Evolutionary conservation across 352 stramenopile species (phyloP).

Genomic region (Phytopythium aichiense): DNA sequence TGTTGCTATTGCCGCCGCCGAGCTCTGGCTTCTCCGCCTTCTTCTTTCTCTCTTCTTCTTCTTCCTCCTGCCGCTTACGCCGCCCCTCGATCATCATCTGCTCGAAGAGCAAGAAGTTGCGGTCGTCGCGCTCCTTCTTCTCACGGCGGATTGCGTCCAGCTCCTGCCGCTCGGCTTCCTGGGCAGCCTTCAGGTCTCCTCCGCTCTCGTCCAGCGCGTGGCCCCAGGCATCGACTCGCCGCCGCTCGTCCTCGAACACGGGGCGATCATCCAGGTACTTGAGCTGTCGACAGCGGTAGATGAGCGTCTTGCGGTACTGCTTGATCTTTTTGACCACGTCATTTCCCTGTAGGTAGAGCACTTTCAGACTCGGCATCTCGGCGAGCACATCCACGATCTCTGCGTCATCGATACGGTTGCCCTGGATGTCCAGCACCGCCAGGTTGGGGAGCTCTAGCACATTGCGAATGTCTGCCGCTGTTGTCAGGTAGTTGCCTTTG

Average conservation of each 20-base stretch:
- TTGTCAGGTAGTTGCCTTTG: slow-evolving; percentile 72
- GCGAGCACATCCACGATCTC: slow-evolving; percentile 61
- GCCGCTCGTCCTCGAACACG: slow-evolving; percentile 83
- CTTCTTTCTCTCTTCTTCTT: slow-evolving; percentile 24
- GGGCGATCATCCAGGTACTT: slow-evolving; percentile 82
- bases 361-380: slow-evolving; percentile 75
- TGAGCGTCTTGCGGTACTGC: slow-evolving; percentile 79
- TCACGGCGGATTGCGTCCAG: slow-evolving; percentile 81
- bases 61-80: slow-evolving; percentile 49
- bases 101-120: slow-evolving; percentile 87
- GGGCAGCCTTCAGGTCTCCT: slow-evolving; percentile 77
- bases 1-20: slow-evolving; percentile 7
- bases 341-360: slow-evolving; percentile 82
- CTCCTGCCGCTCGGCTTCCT: slow-evolving; percentile 81
- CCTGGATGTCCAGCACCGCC: slow-evolving; percentile 77
- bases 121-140: slow-evolving; percentile 82
- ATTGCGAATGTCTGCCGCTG: slow-evolving; percentile 53
- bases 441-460: slow-evolving; percentile 63
- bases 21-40: slow-evolving; percentile 14
- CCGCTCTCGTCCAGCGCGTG: slow-evolving; percentile 52
- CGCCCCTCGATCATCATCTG: slow-evolving; percentile 79
- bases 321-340: slow-evolving; percentile 87
- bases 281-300: slow-evolving; percentile 71
- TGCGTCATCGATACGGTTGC: slow-evolving; percentile 71
- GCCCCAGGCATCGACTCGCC: slow-evolving; percentile 79